These are phyloP conservation scores for Talaromyces thailandensis DNA, from an alignment of 495 filamentous ascomycete genomes.

Conservation along the genomic window DNA sequence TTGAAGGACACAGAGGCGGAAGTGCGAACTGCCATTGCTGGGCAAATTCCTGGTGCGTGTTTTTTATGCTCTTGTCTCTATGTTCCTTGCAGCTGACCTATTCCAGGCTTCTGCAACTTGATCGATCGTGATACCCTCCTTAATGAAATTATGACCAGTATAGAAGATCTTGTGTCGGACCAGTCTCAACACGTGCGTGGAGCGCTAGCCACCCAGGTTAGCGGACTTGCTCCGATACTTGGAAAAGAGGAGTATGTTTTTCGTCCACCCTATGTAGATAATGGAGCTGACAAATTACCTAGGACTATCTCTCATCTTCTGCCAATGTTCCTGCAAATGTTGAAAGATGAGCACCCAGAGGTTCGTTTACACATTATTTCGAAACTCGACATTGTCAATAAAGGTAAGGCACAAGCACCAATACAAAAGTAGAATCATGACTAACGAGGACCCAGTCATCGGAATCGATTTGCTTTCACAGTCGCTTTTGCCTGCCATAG, in stretches of 20 bases:
- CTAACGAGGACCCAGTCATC: constrained; percentile 55
- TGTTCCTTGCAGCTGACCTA: constrained; percentile 12
- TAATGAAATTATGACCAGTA: constrained; percentile 92
- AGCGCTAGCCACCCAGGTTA: constrained; percentile 92
- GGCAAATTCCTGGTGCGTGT: constrained; percentile 79
- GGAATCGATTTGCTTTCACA: constrained; percentile 95
- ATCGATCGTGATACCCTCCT: constrained; percentile 81
- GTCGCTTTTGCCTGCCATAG: constrained; percentile 94
- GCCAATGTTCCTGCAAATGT: constrained; percentile 98
- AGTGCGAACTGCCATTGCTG: constrained; percentile 92
- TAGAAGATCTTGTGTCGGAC: constrained; percentile 94
- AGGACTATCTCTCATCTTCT: constrained; percentile 94
- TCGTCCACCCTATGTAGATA: not conserved
- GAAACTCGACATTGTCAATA: constrained; percentile 94
- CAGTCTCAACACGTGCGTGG: constrained; percentile 94
- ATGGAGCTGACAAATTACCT: constrained; percentile 12
- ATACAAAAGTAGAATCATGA: not conserved
- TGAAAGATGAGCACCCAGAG: constrained; percentile 98
- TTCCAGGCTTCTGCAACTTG: constrained; percentile 75
- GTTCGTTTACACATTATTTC: constrained; percentile 98
- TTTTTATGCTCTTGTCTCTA: constrained; percentile 6
- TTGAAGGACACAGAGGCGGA: constrained; percentile 96
- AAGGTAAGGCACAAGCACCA: constrained; percentile 47
- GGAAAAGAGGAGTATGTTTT: constrained; percentile 88
- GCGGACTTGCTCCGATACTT: constrained; percentile 90